phyloP scores from a whole-genome alignment of 1,284 basidiomycete genomes.

The Naganishia sp. region DNA sequence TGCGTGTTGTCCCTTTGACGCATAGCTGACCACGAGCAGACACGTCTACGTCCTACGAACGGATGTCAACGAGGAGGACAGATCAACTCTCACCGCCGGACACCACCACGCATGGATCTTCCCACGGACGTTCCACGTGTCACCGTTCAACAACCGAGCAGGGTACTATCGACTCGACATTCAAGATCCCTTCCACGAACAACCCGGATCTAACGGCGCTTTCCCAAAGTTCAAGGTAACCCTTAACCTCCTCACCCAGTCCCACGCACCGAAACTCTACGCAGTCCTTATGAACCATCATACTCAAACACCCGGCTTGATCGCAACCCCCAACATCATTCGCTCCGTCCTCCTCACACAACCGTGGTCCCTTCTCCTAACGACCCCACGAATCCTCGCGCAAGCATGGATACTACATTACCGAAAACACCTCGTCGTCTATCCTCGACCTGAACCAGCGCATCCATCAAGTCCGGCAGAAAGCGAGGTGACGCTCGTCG shows the following conservation, averaged over 20 bases:
- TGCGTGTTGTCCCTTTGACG: neutral
- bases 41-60: conserved; percentile 33
- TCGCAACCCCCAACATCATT: conserved; percentile 51
- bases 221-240: conserved; percentile 41
- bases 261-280: conserved; percentile 56
- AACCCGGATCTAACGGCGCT: neutral
- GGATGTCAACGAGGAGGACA: conserved; percentile 3
- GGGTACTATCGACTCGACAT: conserved; percentile 65
- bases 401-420: conserved; percentile 71
- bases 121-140: conserved; percentile 72
- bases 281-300: conserved; percentile 58
- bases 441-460: conserved; percentile 63
- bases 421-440: conserved; percentile 63
- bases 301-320: conserved; percentile 49
- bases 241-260: conserved; percentile 44
- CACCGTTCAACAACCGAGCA: conserved; percentile 73
- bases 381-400: conserved; percentile 65
- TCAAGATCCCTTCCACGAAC: conserved; percentile 53
- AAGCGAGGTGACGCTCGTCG: conserved; percentile 3
- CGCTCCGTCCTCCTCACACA: conserved; percentile 54
- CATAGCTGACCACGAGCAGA: conserved; percentile 1
- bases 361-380: conserved; percentile 64
- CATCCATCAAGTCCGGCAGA: neutral
- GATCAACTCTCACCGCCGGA: conserved; percentile 43
- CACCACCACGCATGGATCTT: conserved; percentile 73